phyloP scores from a whole-genome alignment of 305 asterid genomes.

The Fraxinus velutina region DNA sequence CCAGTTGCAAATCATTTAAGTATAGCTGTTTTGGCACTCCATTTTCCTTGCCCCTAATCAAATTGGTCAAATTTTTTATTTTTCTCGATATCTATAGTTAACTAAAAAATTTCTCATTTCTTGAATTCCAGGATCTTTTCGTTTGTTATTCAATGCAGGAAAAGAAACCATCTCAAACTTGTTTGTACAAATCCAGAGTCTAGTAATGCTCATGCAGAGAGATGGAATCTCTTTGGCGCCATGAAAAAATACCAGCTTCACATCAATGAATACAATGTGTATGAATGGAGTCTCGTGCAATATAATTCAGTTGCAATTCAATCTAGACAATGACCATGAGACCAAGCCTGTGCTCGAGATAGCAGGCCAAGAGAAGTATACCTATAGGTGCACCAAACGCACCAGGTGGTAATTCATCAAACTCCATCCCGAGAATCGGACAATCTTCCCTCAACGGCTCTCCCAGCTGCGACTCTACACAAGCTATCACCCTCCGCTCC shows the following conservation, averaged over 20 bases:
- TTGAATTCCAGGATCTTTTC: not conserved
- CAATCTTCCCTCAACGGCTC: constrained; percentile 84
- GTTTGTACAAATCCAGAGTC: not conserved
- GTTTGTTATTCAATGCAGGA: not conserved
- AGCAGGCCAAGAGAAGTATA: constrained; percentile 28
- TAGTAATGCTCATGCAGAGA: not conserved
- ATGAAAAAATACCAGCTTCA: not conserved
- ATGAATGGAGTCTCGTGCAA: not conserved
- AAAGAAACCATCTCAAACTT: not conserved
- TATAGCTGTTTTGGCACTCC: not conserved
- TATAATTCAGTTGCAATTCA: not conserved
- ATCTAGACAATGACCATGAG: not conserved
- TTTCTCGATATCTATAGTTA: not conserved
- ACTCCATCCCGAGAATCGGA: constrained; percentile 87
- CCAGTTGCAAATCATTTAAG: not conserved
- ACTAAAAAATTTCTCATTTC: not conserved
- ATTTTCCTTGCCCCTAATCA: not conserved
- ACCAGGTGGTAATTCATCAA: constrained; percentile 95
- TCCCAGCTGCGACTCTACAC: constrained; percentile 89
- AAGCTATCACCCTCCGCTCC: constrained; percentile 73
- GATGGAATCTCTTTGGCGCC: not conserved
- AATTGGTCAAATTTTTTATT: not conserved
- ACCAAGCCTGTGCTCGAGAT: not conserved
- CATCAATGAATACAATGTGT: not conserved
- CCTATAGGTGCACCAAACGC: constrained; percentile 97